Evolutionary conservation across 139 green algal genomes (phyloP).

Genomic region (Ulvella scutata): DNA sequence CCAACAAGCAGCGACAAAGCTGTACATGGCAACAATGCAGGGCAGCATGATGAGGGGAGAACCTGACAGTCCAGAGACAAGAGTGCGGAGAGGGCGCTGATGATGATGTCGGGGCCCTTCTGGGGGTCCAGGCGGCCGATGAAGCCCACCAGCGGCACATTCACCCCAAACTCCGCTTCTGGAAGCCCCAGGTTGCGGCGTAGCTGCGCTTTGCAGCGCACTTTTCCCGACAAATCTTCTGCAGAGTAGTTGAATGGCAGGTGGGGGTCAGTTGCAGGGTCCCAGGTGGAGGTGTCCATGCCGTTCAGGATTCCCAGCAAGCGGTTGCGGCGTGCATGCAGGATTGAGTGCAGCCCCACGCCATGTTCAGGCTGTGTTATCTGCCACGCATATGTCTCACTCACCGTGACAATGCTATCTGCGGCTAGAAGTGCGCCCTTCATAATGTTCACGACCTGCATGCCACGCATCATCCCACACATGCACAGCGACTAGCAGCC

Average conservation of each 20-base stretch:
- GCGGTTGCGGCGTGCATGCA: constrained; percentile 17
- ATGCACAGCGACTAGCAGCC: too few species aligned
- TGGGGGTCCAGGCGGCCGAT: constrained; percentile 66
- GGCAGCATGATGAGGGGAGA: neutral
- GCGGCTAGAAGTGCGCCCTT: constrained; percentile 11
- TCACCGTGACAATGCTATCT: constrained; percentile 20
- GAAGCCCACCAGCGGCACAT: constrained; percentile 53
- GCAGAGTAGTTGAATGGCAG: constrained; percentile 29
- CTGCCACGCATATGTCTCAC: constrained; percentile 29
- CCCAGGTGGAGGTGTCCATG: constrained; percentile 59
- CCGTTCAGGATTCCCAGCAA: constrained; percentile 74
- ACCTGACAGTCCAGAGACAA: constrained; percentile 34
- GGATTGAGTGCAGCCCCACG: constrained; percentile 37
- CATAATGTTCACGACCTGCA: constrained; percentile 11
- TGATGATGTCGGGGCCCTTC: constrained; percentile 58
- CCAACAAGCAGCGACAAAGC: neutral
- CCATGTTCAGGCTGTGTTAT: constrained; percentile 29
- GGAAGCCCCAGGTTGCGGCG: constrained; percentile 54
- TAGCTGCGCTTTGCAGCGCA: constrained; percentile 43
- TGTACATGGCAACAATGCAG: too few species aligned
- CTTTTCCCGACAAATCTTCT: constrained; percentile 36
- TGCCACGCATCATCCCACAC: too few species aligned
- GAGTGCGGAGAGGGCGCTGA: constrained; percentile 30
- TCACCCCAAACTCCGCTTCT: constrained; percentile 11
- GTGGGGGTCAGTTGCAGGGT: constrained; percentile 48